Evolutionary conservation across 305 asterid species (phyloP), one percentile per base, ranked within the genome.

Genomic region (Ilex paraguariensis): DNA sequence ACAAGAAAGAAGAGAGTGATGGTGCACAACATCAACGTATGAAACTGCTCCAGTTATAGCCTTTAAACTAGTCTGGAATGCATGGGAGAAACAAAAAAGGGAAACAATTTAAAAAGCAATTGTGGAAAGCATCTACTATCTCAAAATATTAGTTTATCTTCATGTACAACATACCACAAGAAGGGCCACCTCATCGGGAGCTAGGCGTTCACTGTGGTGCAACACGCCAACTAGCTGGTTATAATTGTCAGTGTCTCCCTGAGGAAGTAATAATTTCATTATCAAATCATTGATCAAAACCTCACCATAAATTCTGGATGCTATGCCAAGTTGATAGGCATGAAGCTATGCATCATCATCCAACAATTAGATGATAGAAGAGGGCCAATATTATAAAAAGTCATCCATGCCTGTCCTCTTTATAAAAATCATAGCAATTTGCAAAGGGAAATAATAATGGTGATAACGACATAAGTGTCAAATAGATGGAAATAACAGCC

Each of bases 41-140:
- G 95, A 83, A 60, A 88, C 96, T n/a, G 96, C 80, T 63, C 82
- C 95, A 58, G 81, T 64, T 66, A 94, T 65, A 65, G 96, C 91
- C 77, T 82, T 85, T 84, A 94, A 82, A 70, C 93, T 83, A 30
- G 99, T 86, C 99, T 93, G 87, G 55, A 71, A 71, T 15, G 60
- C 64, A 54, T 71, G 31, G n/a, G 53, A 49, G 13, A 58, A 32
- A 54, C 28, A 63, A 52, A 59, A 64, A 36, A 54, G 31, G 65
- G 52, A 36, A 51, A 21, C 32, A 12, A 46, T 50, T 56, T 62
- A 50, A 44, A 8, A 14, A 56, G 56, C 65, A 36, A 36, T 30
- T 62, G 59, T 49, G 28, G 17, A 61, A 60, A 66, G 32, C n/a
- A 32, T 61, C 32, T 46, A 16, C 40, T 28, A 52, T 30, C 11